These are phyloP conservation scores for Neurospora discreta DNA, from an alignment of 495 filamentous ascomycete species.

Conservation along the genomic window DNA sequence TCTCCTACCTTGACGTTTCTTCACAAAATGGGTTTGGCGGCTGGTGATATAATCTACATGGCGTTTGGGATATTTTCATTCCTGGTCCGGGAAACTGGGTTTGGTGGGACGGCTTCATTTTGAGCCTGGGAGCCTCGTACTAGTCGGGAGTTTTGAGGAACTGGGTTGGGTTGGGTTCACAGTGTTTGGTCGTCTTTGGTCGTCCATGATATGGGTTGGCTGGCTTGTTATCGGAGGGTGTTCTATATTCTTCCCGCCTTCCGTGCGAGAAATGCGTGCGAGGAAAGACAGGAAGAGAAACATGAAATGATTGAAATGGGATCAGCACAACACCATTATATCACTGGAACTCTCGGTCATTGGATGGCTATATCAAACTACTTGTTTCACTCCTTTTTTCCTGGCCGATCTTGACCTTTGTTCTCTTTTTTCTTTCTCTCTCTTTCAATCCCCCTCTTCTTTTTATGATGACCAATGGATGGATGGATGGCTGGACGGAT, in stretches of 20 bases:
- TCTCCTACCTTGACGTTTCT: slow-evolving; percentile 1
- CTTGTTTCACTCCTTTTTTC: not conserved
- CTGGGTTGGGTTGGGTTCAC: not conserved
- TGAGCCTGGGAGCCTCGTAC: not conserved
- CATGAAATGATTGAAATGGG: not conserved
- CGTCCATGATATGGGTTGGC: not conserved
- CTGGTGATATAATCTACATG: slow-evolving; percentile 1
- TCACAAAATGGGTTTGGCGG: slow-evolving; percentile 4
- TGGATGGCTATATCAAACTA: not conserved
- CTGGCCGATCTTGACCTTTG: not conserved
- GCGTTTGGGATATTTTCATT: slow-evolving; percentile 1
- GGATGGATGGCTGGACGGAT: not conserved
- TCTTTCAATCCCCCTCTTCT: not conserved
- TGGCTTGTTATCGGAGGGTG: not conserved
- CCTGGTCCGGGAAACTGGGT: not conserved
- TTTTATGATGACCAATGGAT: not conserved
- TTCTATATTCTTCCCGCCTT: not conserved
- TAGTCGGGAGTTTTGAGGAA: not conserved
- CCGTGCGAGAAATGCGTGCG: no score
- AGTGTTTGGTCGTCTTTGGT: not conserved
- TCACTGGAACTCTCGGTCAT: not conserved
- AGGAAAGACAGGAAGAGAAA: not conserved
- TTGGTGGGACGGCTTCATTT: not conserved
- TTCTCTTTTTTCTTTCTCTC: not conserved
- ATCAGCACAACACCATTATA: not conserved